Percentiles rank a stretch among this genome's conserved stretches.
Evolutionary conservation across 306 rosid genomes (phyloP).

Genomic region (Gillenia trifoliata): DNA sequence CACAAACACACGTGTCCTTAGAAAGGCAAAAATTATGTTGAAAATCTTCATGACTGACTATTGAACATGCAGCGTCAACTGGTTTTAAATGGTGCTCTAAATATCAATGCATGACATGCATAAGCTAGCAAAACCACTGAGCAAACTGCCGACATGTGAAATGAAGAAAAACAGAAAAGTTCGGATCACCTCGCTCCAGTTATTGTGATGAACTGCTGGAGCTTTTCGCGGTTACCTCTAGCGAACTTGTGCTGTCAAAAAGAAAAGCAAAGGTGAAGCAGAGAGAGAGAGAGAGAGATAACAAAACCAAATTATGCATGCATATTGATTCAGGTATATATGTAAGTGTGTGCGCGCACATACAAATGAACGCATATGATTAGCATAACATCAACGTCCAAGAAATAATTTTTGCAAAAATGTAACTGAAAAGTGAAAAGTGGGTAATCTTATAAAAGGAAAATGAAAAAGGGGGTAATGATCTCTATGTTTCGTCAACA

Average conservation of each 20-base stretch:
- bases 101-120: not conserved
- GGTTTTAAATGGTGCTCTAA: not conserved
- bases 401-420: not conserved
- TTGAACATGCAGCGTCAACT: not conserved
- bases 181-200: slow-evolving; percentile 83
- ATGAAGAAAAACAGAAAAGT: slow-evolving; percentile 8
- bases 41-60: too few species aligned
- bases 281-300: not conserved
- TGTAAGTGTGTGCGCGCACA: not conserved
- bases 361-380: not conserved
- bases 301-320: not conserved
- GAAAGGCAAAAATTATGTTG: not conserved
- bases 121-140: not conserved
- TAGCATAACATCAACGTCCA: not conserved
- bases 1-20: not conserved
- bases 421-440: not conserved
- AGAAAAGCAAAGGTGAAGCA: not conserved
- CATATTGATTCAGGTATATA: not conserved
- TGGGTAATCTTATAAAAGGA: not conserved
- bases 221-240: slow-evolving; percentile 91
- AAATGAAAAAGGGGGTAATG: not conserved
- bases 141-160: too few species aligned
- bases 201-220: slow-evolving; percentile 88
- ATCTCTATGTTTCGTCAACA: not conserved
- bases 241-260: slow-evolving; percentile 77